phyloP scores from a whole-genome alignment of 2,329 filamentous ascomycete species.

The Chrysoporthe cubensis region DNA sequence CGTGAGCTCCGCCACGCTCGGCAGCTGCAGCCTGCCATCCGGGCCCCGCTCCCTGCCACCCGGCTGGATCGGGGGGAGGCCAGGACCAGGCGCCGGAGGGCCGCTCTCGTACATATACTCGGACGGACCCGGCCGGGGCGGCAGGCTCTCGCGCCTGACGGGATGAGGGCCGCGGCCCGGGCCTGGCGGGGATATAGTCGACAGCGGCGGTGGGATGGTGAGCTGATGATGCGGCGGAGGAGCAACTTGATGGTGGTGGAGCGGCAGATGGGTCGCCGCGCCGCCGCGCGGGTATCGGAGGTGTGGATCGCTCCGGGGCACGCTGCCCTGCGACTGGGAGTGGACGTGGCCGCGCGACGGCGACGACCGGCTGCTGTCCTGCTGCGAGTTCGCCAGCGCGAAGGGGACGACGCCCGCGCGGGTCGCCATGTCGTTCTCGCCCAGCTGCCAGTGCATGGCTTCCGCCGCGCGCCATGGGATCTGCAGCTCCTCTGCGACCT shows the following conservation, averaged over 20 bases:
- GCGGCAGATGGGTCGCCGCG: constrained; percentile 13
- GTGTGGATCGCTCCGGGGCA: constrained; percentile 41
- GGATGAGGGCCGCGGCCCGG: constrained; percentile 42
- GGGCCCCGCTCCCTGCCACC: constrained; percentile 30
- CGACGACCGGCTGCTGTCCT: constrained; percentile 41
- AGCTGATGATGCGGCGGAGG: constrained; percentile 12
- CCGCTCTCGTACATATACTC: constrained; percentile 35
- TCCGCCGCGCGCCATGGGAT: constrained; percentile 95
- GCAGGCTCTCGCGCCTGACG: constrained; percentile 48
- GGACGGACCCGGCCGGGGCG: constrained; percentile 42
- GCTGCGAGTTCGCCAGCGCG: constrained; percentile 58
- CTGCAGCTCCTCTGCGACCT: constrained; percentile 91
- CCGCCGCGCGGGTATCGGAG: constrained; percentile 19
- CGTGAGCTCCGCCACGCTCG: constrained; percentile 65
- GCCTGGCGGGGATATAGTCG: constrained; percentile 33
- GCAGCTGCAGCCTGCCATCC: constrained; percentile 52
- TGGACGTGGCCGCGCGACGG: constrained; percentile 43
- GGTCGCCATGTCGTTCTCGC: constrained; percentile 90
- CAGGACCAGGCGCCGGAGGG: constrained; percentile 41
- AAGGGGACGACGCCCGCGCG: constrained; percentile 90
- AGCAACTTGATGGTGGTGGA: constrained; percentile 7
- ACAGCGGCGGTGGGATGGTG: constrained; percentile 30
- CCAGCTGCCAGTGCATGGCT: constrained; percentile 97
- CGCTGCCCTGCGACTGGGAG: constrained; percentile 51
- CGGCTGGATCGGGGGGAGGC: constrained; percentile 58